Base-by-base conservation (phyloP, 768 basidiomycete genomes). In the Sporobolomyces roseus region DNA sequence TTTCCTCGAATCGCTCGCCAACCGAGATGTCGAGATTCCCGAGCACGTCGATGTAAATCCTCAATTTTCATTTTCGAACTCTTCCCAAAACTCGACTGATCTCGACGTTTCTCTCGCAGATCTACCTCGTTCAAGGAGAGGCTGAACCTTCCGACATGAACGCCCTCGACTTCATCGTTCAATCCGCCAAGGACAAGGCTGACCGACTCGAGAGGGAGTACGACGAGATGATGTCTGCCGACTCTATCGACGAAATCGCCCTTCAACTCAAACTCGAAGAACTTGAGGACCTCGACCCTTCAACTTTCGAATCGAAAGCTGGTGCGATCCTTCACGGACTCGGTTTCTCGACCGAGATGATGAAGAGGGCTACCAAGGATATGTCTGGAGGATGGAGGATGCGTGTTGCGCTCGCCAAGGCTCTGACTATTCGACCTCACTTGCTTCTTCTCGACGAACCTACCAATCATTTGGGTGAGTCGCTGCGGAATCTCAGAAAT, bases 321-420 rank as follows among this genome's bases (percentile, higher is more conserved):
- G 89, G 88, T 60, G 89, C 89, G 74, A 94, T 99, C 74, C 84
- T 98, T n/a, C 90, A 94, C 75, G 96, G 94, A 85, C 86, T 99
- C 45, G 94, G 94, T 21, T 99, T 99, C 82, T 83, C 83, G 54
- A 85, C 84, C 75, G 78, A 81, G 61, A 98, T 98, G 94, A 96
- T 98, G 93, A 84, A 85, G 79, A 90, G 88, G 79, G 89, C 93
- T 5, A 99, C 94, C 35, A 94, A 91, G 81, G 94, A 99, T 78
- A 99, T 99, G 94, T 88, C 86, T 76, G 94, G 94, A 84, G 94
- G 94, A 75, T 99, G 94, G 94, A 85, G 94, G 59, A 99, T 99
- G 94, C 87, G 94, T 78, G 94, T 99, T 62, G 89, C 94, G 19
- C 88, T 99, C 45, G 94, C 94, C 38, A 85, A 94, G 54, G 94